A percentile compares a stretch with the other conserved stretches of the same genome.
Conservation (phyloP, 2,329 filamentous ascomycete genomes). For the Aureobasidium mangrovei region DNA sequence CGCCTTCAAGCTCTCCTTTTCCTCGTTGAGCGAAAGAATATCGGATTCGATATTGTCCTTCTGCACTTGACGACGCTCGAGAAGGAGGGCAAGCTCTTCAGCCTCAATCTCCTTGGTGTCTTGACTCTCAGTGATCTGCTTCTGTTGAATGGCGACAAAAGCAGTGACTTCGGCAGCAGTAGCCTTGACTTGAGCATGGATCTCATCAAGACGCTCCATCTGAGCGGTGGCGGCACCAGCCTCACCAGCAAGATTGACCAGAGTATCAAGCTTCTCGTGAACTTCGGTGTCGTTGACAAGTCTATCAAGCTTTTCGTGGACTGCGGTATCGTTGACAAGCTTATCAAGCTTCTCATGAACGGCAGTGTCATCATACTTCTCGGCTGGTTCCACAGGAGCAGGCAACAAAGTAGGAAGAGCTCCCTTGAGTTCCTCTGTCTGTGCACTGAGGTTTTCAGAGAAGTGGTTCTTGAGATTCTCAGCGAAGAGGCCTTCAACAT, state of each 20-base stretch:
- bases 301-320: slow-evolving; percentile 39
- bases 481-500: slow-evolving; percentile 32
- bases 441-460: slow-evolving; percentile 6
- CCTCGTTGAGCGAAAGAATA: slow-evolving; percentile 36
- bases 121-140: slow-evolving; percentile 65
- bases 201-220: slow-evolving; percentile 75
- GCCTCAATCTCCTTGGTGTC: slow-evolving; percentile 71
- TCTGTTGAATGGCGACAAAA: slow-evolving; percentile 69
- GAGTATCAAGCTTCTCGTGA: slow-evolving; percentile 39
- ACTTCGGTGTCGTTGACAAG: slow-evolving; percentile 38
- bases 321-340: slow-evolving; percentile 26
- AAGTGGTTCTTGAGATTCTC: slow-evolving; percentile 16
- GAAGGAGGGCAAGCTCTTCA: slow-evolving; percentile 68
- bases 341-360: slow-evolving; percentile 51
- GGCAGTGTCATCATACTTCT: slow-evolving; percentile 57
- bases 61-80: slow-evolving; percentile 65
- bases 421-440: slow-evolving; percentile 13
- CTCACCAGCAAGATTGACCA: slow-evolving; percentile 55
- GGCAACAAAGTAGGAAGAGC: slow-evolving; percentile 35
- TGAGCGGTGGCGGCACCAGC: slow-evolving; percentile 64
- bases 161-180: slow-evolving; percentile 77
- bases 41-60: slow-evolving; percentile 50
- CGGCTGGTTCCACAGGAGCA: slow-evolving; percentile 33
- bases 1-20: slow-evolving; percentile 40
- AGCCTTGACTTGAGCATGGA: slow-evolving; percentile 76